phyloP scores from a whole-genome alignment of 371 early-diverging fungal species.

The Mortierella sp. region DNA sequence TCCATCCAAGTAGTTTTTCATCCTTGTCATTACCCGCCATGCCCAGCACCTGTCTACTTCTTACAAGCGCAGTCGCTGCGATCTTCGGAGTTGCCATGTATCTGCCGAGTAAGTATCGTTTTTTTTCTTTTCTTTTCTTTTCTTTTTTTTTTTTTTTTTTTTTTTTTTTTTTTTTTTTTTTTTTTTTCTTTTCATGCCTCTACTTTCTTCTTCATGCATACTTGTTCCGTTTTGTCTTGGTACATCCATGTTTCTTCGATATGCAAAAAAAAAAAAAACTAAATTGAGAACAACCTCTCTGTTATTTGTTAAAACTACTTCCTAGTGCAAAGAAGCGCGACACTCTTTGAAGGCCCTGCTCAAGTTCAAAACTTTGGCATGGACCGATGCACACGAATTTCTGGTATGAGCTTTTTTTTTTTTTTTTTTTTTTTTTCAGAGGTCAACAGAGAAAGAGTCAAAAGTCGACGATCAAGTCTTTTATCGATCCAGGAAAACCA shows the following conservation, averaged over 20 bases:
- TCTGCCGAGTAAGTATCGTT: constrained; percentile 36
- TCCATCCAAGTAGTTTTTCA: not conserved
- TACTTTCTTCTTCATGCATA: too few relatives aligned
- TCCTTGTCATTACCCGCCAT: constrained; percentile 2
- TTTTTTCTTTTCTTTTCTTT: not conserved
- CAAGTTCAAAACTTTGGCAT: constrained; percentile 46
- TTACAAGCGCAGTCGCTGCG: constrained; percentile 31
- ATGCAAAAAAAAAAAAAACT: too few relatives aligned
- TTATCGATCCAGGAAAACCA: too few relatives aligned
- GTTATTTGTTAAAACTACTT: too few relatives aligned
- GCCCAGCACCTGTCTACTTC: constrained; percentile 32
- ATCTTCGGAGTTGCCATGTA: constrained; percentile 39
- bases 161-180: not conserved
- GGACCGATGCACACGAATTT: constrained; percentile 39
- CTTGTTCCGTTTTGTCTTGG: too few relatives aligned
- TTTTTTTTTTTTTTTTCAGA: not conserved
- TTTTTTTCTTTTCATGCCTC: not conserved
- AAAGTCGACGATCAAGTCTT: too few relatives aligned
- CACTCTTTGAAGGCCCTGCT: constrained; percentile 29
- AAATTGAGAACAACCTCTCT: too few relatives aligned
- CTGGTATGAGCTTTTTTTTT: constrained; percentile 21
- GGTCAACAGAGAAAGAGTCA: not conserved
- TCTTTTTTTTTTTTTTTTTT: not conserved
- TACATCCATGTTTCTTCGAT: too few relatives aligned
- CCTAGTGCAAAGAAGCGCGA: constrained; percentile 36